These are phyloP conservation scores for Amphibolis antarctica DNA, from an alignment of 106 monocot species.

Conservation along the genomic window DNA sequence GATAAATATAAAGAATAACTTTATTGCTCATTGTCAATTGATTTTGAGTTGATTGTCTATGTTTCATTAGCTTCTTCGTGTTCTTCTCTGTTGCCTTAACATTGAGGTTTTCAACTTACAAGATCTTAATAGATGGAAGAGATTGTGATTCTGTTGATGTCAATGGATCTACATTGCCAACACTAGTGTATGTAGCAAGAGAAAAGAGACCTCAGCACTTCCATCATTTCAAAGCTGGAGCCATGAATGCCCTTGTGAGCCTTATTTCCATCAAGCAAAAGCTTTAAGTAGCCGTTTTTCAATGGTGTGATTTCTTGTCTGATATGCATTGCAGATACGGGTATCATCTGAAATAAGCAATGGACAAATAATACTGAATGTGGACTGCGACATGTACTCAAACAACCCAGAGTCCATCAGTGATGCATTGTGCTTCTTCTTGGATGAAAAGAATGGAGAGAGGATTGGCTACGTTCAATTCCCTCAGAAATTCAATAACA, in stretches of 20 bases:
- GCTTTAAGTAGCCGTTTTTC: background rate
- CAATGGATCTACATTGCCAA: constrained; percentile 44
- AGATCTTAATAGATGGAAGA: constrained; percentile 60
- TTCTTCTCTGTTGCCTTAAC: too few species aligned
- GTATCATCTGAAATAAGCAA: constrained; percentile 14
- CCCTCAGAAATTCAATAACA: constrained; percentile 1
- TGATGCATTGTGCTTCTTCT: constrained; percentile 18
- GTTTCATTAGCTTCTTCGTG: too few species aligned
- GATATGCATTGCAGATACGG: constrained; percentile 11
- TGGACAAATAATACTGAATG: constrained; percentile 15
- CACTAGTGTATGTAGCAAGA: constrained; percentile 64
- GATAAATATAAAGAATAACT: too few species aligned
- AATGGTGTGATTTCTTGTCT: too few species aligned
- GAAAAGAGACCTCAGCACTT: constrained; percentile 47
- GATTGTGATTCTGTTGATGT: too few species aligned
- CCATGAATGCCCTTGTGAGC: constrained; percentile 55
- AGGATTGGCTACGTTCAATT: constrained; percentile 13
- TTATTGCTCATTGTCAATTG: too few species aligned
- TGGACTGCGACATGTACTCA: constrained; percentile 23
- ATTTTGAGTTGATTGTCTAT: too few species aligned
- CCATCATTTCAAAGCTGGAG: constrained; percentile 78
- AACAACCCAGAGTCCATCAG: constrained; percentile 10
- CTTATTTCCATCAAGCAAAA: background rate
- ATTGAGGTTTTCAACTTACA: too few species aligned
- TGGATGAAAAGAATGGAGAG: background rate